A percentile compares a stretch with the other conserved stretches of the same genome.
phyloP scores from a whole-genome alignment of 2,329 filamentous ascomycete genomes.

The Stemphylium vesicarium region DNA sequence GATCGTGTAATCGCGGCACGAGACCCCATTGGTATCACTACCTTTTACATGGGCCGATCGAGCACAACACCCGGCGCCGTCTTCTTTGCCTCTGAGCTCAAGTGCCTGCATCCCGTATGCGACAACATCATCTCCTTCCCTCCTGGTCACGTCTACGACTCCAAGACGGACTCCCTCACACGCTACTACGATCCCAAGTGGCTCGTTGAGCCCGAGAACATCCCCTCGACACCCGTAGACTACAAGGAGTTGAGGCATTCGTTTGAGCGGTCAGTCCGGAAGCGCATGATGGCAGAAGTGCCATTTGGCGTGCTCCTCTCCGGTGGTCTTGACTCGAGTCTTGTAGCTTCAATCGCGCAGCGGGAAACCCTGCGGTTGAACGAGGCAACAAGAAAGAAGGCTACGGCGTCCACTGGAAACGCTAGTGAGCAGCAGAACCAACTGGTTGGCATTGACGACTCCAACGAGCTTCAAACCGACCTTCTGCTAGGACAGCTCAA shows the following conservation, averaged over 20 bases:
- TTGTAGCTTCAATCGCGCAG: slow-evolving; percentile 95
- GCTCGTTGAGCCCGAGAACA: slow-evolving; percentile 78
- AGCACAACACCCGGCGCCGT: slow-evolving; percentile 81
- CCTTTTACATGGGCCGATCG: slow-evolving; percentile 92
- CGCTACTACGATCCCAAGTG: slow-evolving; percentile 92
- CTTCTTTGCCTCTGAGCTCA: slow-evolving; percentile 97
- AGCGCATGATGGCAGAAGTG: slow-evolving; percentile 98
- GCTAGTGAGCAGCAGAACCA: slow-evolving; percentile 46
- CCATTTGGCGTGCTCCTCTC: slow-evolving; percentile 96
- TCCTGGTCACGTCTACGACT: slow-evolving; percentile 95
- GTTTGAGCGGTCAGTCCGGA: slow-evolving; percentile 89
- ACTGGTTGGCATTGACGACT: slow-evolving; percentile 92
- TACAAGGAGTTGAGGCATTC: slow-evolving; percentile 80
- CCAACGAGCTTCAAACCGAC: slow-evolving; percentile 85
- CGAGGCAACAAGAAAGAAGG: slow-evolving; percentile 60
- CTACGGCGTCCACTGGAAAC: slow-evolving; percentile 43
- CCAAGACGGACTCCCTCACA: slow-evolving; percentile 81
- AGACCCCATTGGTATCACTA: slow-evolving; percentile 96
- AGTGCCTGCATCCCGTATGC: slow-evolving; percentile 90
- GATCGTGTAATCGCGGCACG: slow-evolving; percentile 92
- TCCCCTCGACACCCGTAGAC: slow-evolving; percentile 82
- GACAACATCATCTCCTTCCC: slow-evolving; percentile 95
- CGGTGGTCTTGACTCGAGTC: slow-evolving; percentile 91
- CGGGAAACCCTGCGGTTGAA: slow-evolving; percentile 83
- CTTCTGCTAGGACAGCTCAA: slow-evolving; percentile 94